Evolutionary conservation across 176 grass and related monocot species (phyloP).

Genomic region (Leersia perrieri): DNA sequence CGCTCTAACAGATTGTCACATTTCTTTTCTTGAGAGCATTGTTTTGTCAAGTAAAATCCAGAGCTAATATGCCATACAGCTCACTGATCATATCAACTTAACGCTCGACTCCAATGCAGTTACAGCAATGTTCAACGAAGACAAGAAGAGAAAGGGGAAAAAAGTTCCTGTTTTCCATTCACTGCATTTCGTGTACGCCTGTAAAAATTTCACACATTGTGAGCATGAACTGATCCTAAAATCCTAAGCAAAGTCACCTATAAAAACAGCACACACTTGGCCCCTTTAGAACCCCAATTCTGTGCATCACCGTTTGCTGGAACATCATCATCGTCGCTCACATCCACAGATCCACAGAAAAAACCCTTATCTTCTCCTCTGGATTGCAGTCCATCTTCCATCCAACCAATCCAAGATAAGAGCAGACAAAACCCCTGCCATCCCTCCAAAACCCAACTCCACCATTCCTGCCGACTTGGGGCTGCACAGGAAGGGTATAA

Average conservation of each 20-base stretch:
- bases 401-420: slow-evolving; percentile 36
- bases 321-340: neutral
- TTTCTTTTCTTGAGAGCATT: neutral
- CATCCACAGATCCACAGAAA: slow-evolving; percentile 10
- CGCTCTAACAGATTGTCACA: neutral
- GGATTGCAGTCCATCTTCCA: slow-evolving; percentile 23
- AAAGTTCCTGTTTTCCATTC: neutral
- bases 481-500: neutral
- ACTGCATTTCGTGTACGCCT: neutral
- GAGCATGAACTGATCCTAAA: neutral
- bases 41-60: neutral
- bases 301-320: neutral
- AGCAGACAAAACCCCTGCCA: neutral
- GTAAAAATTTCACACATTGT: neutral
- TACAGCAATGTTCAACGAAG: neutral
- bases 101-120: neutral
- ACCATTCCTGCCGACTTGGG: neutral
- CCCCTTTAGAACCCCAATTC: neutral
- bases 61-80: neutral
- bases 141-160: neutral
- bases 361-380: slow-evolving; percentile 26
- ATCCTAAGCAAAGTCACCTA: neutral
- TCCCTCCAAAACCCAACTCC: neutral
- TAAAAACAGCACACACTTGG: neutral
- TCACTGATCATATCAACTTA: neutral